phyloP scores from a whole-genome alignment of 441 rosid genomes.

The Melastoma candidum region DNA sequence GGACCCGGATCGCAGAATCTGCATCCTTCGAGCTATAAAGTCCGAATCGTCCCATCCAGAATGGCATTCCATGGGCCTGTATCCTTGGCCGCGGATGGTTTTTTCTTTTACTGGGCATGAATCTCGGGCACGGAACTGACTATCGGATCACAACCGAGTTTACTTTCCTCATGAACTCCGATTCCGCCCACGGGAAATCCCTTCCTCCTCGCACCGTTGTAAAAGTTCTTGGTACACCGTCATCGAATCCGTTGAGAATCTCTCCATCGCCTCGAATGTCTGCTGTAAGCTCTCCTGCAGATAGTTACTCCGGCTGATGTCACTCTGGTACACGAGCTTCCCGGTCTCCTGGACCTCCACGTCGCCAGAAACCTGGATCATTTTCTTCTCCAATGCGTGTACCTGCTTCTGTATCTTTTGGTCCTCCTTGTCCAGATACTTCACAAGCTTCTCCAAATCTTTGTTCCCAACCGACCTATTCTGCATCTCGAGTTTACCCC shows the following conservation, averaged over 20 bases:
- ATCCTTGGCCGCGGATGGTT: too few species aligned
- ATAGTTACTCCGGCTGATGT: conserved; percentile 41
- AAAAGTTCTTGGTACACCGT: conserved; percentile 74
- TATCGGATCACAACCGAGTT: too few species aligned
- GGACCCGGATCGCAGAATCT: too few species aligned
- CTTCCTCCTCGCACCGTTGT: conserved; percentile 69
- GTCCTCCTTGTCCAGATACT: conserved; percentile 63
- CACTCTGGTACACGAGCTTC: conserved; percentile 52
- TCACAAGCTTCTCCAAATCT: conserved; percentile 54
- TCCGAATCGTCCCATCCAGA: too few species aligned
- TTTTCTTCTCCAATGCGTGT: conserved; percentile 79
- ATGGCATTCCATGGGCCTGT: too few species aligned
- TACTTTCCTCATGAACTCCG: too few species aligned
- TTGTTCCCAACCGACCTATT: conserved; percentile 39
- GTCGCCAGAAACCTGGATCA: conserved; percentile 41
- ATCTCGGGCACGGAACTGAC: too few species aligned
- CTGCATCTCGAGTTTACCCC: conserved; percentile 48
- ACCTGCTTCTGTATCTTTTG: conserved; percentile 76
- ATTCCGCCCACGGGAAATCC: conserved; percentile 22
- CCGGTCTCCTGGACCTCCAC: conserved; percentile 34
- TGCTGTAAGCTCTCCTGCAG: conserved; percentile 60
- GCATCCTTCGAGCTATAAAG: too few species aligned
- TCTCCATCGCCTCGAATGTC: conserved; percentile 88
- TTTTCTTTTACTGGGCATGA: too few species aligned
- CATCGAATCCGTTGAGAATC: conserved; percentile 49